Base-by-base conservation (phyloP, 768 basidiomycete genomes). In the Boletus reticulatus region DNA sequence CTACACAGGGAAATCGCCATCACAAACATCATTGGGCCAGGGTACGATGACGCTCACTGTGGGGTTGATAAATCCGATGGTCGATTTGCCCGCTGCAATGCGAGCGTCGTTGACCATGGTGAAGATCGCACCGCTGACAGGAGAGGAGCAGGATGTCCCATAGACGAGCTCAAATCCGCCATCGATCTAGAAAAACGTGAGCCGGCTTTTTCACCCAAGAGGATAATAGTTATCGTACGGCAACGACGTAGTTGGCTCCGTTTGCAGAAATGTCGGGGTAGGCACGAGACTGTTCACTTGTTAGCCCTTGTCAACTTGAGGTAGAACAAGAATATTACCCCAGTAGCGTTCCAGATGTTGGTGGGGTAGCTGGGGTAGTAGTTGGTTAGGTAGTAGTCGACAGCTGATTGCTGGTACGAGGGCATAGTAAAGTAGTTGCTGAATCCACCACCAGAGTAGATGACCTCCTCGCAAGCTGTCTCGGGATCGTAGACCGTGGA, bases 401-500 rank as follows among this genome's bases (percentile, higher is more conserved):
- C 75, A 14, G 68, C 67, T 12, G 48, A 55, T 48, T 70, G 69
- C 59, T 77, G 78, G 58, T 81, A 81, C 0, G 56, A 52, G 5
- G 79, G 75, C 20, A 69, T 72, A 4, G 71, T 55, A 60, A 81
- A 80, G 48, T 73, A 69, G 73, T 69, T 75, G 60, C 77, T 72
- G 65, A 73, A 73, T 27, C 73, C 72, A 27, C 72, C 72, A 12
- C 70, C 74, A 36, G 70, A 69, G 71, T 87, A 84, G 67, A 68
- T 74, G 45, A 78, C 72, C 2, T 69, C 32, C 59, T 63, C 64
- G 39, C 67, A 73, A 12, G 81, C 85, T 34, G 80, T 73, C 65
- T 89, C 86, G 7, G 86, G 85, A 4, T 72, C 62, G 8, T 48
- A 61, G 14, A 70, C 69, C 6, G 68, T 73, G 4, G 64, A 48